Evolutionary conservation across 768 basidiomycete genomes (phyloP).

Genomic region (Hirschioporus abietinus): DNA sequence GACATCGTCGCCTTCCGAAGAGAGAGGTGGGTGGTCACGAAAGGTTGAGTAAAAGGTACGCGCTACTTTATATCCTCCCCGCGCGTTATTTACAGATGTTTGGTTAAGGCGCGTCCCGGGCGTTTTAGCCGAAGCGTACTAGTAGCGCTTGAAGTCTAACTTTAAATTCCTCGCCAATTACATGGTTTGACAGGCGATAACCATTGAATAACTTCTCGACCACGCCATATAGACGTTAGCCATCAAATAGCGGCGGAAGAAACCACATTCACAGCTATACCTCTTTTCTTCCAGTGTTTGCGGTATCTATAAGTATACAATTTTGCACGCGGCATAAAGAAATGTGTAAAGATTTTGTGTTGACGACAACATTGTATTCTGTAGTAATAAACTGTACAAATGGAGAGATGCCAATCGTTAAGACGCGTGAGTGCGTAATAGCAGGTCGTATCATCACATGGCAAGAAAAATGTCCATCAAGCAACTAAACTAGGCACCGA

Average conservation of each 20-base stretch:
- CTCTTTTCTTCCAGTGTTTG: too few species aligned
- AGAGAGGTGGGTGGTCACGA: not conserved
- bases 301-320: too few species aligned
- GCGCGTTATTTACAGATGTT: not conserved
- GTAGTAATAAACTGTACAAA: not conserved
- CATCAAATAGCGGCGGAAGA: too few species aligned
- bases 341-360: not conserved
- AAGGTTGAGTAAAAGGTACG: not conserved
- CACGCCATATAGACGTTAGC: too few species aligned
- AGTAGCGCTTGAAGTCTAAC: not conserved
- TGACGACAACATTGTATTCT: not conserved
- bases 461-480: not conserved
- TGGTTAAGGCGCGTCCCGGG: not conserved
- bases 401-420: not conserved
- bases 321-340: too few species aligned
- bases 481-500: not conserved
- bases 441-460: not conserved
- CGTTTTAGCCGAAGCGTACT: not conserved
- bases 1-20: not conserved
- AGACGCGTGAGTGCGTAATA: not conserved
- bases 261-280: too few species aligned
- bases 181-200: too few species aligned
- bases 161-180: not conserved
- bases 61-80: not conserved
- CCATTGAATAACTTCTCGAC: too few species aligned